Evolutionary conservation across 176 grass and related monocot species (phyloP).

Genomic region (Cenchrus fungigraminus): DNA sequence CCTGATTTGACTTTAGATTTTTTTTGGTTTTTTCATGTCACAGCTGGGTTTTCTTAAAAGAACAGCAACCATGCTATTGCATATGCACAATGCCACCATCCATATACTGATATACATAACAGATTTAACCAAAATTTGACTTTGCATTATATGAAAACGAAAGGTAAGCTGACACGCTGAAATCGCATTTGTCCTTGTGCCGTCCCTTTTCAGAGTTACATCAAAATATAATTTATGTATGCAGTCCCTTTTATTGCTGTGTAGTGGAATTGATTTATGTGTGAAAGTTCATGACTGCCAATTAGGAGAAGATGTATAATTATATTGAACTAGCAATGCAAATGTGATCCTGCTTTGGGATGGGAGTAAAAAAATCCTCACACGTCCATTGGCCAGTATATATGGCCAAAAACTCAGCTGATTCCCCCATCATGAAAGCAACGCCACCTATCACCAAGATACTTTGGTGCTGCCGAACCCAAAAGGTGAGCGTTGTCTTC

Average conservation of each 20-base stretch:
- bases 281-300: neutral
- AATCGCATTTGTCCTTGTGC: neutral
- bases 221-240: neutral
- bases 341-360: too few species aligned
- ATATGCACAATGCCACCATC: neutral
- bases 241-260: neutral
- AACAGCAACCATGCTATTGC: neutral
- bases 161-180: neutral
- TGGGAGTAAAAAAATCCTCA: too few species aligned
- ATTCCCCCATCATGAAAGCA: too few species aligned
- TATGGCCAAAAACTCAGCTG: too few species aligned
- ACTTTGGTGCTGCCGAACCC: too few species aligned
- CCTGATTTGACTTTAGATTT: neutral
- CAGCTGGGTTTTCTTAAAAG: neutral
- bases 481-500: too few species aligned
- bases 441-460: too few species aligned
- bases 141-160: slow-evolving; percentile 1
- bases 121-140: neutral
- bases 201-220: neutral
- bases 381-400: too few species aligned
- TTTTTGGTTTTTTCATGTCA: neutral
- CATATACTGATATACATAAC: too few species aligned
- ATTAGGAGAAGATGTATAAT: neutral
- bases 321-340: neutral
- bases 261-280: neutral